Percentiles rank a stretch among this genome's conserved stretches.
These are phyloP conservation scores for Aspergillus leporis DNA, from an alignment of 495 filamentous ascomycete genomes.

Conservation along the genomic window DNA sequence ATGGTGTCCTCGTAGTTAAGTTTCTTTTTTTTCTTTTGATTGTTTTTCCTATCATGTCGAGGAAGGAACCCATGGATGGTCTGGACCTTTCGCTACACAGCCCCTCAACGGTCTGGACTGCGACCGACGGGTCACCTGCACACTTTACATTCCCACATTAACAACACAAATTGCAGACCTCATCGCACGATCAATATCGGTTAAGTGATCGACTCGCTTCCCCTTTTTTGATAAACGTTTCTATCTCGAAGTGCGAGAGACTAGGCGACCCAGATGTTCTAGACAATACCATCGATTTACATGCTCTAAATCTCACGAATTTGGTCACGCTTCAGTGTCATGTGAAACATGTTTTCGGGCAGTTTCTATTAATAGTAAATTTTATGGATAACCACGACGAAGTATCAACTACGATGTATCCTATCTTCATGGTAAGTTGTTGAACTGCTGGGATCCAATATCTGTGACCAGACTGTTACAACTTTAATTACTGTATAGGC, in stretches of 20 bases:
- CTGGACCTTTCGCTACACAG: neutral
- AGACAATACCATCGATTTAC: neutral
- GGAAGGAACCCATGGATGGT: neutral
- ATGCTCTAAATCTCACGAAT: neutral
- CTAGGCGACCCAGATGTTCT: neutral
- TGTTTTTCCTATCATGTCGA: too few relatives aligned
- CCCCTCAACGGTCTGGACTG: conserved; percentile 1
- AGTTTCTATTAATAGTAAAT: neutral
- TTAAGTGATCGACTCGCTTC: neutral
- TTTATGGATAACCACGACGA: neutral
- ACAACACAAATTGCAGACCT: neutral
- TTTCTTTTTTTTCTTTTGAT: neutral
- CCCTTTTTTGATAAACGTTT: neutral
- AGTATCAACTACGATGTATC: neutral
- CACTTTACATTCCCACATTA: neutral
- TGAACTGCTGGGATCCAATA: neutral
- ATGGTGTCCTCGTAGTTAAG: neutral
- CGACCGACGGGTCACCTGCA: neutral
- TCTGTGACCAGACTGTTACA: neutral
- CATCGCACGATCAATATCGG: neutral
- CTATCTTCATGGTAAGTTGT: neutral
- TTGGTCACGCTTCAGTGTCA: neutral
- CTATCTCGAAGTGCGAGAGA: neutral
- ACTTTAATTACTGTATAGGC: neutral
- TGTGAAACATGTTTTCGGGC: neutral